phyloP scores from a whole-genome alignment of 1,284 basidiomycete species.

The Cystobasidiaceae sp. region DNA sequence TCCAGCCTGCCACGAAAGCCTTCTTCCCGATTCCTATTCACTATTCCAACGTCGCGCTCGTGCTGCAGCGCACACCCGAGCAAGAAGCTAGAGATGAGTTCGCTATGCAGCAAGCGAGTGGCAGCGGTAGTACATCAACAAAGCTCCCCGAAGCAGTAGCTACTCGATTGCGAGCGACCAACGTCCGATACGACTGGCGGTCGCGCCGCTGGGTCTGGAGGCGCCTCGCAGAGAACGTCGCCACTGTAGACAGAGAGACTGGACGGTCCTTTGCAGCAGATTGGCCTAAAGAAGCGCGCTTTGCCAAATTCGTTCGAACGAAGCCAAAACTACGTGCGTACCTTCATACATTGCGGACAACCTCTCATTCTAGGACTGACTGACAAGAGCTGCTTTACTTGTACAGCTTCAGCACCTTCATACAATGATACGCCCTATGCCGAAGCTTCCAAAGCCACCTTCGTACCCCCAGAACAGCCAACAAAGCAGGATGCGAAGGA shows the following conservation, averaged over 20 bases:
- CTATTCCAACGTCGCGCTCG: constrained; percentile 29
- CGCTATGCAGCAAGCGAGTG: not conserved
- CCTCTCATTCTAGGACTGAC: no score
- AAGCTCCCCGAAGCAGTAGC: constrained; percentile 18
- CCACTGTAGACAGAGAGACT: not conserved
- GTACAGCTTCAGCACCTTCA: not conserved
- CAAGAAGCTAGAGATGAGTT: constrained; percentile 19
- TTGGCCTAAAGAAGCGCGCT: constrained; percentile 2
- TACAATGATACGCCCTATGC: constrained; percentile 4
- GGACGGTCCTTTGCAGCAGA: constrained; percentile 6
- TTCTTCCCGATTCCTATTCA: constrained; percentile 19
- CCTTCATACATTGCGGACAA: no score
- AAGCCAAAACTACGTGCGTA: constrained; percentile 3
- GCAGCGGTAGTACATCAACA: not conserved
- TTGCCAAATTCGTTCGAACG: not conserved
- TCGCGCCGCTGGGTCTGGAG: constrained; percentile 9
- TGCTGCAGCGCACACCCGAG: constrained; percentile 20
- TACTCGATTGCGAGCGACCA: constrained; percentile 4
- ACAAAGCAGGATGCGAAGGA: not conserved
- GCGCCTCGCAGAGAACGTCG: constrained; percentile 23
- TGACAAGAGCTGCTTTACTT: not conserved
- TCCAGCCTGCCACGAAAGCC: constrained; percentile 9
- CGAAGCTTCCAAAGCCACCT: constrained; percentile 1
- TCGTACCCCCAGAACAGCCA: constrained; percentile 1
- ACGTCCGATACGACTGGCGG: constrained; percentile 15